phyloP scores from a whole-genome alignment of 2,329 filamentous ascomycete species.

The Fusarium proliferatum region DNA sequence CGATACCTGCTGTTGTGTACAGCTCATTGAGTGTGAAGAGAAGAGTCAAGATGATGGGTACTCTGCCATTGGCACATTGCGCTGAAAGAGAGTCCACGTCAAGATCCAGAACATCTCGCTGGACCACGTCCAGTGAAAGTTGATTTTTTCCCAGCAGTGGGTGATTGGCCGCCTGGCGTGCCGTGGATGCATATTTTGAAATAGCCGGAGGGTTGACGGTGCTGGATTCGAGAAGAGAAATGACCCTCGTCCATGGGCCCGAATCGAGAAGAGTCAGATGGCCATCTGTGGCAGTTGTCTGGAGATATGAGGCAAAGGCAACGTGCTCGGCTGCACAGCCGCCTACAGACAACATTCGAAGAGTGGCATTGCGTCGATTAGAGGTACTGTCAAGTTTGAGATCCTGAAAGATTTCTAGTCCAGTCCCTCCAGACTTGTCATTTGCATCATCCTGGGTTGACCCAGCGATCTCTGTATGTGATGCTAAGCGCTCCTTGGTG shows the following conservation, averaged over 20 bases:
- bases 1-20: slow-evolving; percentile 79
- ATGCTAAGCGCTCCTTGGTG: not conserved
- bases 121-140: slow-evolving; percentile 57
- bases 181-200: slow-evolving; percentile 64
- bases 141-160: slow-evolving; percentile 55
- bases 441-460: not conserved
- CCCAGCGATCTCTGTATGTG: not conserved
- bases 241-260: slow-evolving; percentile 78
- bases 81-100: slow-evolving; percentile 47
- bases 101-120: slow-evolving; percentile 62
- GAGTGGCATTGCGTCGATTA: slow-evolving; percentile 1
- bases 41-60: slow-evolving; percentile 75
- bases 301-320: slow-evolving; percentile 61
- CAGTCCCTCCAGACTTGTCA: not conserved
- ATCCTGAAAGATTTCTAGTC: slow-evolving; percentile 4
- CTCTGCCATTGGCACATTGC: slow-evolving; percentile 44
- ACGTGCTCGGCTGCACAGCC: slow-evolving; percentile 72
- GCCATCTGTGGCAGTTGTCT: slow-evolving; percentile 42
- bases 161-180: slow-evolving; percentile 57
- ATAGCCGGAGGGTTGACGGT: slow-evolving; percentile 64
- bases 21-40: slow-evolving; percentile 97
- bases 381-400: slow-evolving; percentile 11
- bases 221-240: slow-evolving; percentile 65
- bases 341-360: slow-evolving; percentile 62
- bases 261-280: slow-evolving; percentile 79